phyloP scores from a whole-genome alignment of 2,329 filamentous ascomycete genomes.

The Aspergillus neoniger region DNA sequence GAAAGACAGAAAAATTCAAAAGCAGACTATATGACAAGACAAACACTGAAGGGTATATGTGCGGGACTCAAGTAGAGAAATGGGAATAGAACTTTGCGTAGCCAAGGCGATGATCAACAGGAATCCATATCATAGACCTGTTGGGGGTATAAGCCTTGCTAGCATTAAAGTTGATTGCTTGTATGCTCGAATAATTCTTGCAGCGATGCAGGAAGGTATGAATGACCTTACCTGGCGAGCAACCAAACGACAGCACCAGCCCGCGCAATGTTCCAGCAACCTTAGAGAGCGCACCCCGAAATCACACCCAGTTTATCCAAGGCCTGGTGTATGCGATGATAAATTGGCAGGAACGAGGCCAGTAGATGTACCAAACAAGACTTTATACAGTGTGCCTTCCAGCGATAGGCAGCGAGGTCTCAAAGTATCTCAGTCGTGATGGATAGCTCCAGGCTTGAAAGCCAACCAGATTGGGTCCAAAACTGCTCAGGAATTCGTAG shows the following conservation, averaged over 20 bases:
- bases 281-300: neutral
- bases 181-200: neutral
- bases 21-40: conserved; percentile 20
- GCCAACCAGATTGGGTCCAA: conserved; percentile 3
- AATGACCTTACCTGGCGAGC: conserved; percentile 14
- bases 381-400: neutral
- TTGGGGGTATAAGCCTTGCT: conserved; percentile 15
- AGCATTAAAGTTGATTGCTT: neutral
- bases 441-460: conserved; percentile 10
- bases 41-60: conserved; percentile 27
- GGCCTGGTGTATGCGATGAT: neutral
- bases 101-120: conserved; percentile 28
- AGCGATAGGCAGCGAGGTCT: neutral
- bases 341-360: neutral
- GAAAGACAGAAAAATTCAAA: conserved; percentile 2
- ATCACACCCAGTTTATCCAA: neutral
- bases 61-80: conserved; percentile 13
- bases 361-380: neutral
- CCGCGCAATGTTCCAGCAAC: neutral
- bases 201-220: conserved; percentile 4
- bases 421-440: neutral
- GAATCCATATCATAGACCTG: conserved; percentile 21
- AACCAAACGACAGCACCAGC: neutral
- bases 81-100: conserved; percentile 26
- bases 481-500: conserved; percentile 1